Conservation (phyloP, 2,329 filamentous ascomycete genomes). For the Sclerotiophoma versabilis region DNA sequence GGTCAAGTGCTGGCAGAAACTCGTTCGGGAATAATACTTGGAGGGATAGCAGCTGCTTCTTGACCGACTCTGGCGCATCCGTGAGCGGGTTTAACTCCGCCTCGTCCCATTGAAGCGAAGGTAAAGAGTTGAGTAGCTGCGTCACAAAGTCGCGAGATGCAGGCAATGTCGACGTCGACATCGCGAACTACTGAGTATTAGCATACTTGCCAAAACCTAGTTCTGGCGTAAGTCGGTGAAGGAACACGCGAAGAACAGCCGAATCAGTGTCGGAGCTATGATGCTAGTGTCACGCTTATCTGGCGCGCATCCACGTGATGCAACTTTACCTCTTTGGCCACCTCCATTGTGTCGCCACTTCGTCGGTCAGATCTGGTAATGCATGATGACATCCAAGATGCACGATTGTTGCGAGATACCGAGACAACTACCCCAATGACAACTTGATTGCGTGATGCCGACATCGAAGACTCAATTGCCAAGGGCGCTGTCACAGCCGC, state of each 20-base stretch:
- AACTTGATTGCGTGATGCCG: slow-evolving; percentile 13
- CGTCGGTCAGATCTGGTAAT: slow-evolving; percentile 16
- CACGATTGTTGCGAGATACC: background rate
- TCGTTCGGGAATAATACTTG: slow-evolving; percentile 85
- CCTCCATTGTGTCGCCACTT: background rate
- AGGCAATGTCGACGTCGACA: slow-evolving; percentile 24
- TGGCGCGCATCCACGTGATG: slow-evolving; percentile 28
- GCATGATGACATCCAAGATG: slow-evolving; percentile 16
- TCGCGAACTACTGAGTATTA: slow-evolving; percentile 13
- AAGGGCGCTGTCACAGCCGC: slow-evolving; percentile 1
- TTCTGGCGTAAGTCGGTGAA: slow-evolving; percentile 23
- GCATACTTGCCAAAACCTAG: slow-evolving; percentile 15
- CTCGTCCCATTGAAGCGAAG: slow-evolving; percentile 24
- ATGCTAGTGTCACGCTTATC: slow-evolving; percentile 24
- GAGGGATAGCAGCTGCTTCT: slow-evolving; percentile 66
- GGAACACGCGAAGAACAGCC: slow-evolving; percentile 23
- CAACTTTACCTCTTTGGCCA: too few relatives aligned
- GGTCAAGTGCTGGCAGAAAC: slow-evolving; percentile 83
- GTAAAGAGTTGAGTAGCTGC: slow-evolving; percentile 40
- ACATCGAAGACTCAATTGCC: background rate
- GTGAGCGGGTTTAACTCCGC: slow-evolving; percentile 53
- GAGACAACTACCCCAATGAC: background rate
- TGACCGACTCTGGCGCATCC: slow-evolving; percentile 32
- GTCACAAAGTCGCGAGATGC: slow-evolving; percentile 44
- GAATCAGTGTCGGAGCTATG: slow-evolving; percentile 30